Conservation (phyloP, 2,329 filamentous ascomycete genomes). For the Ophiocordyceps robertsii region DNA sequence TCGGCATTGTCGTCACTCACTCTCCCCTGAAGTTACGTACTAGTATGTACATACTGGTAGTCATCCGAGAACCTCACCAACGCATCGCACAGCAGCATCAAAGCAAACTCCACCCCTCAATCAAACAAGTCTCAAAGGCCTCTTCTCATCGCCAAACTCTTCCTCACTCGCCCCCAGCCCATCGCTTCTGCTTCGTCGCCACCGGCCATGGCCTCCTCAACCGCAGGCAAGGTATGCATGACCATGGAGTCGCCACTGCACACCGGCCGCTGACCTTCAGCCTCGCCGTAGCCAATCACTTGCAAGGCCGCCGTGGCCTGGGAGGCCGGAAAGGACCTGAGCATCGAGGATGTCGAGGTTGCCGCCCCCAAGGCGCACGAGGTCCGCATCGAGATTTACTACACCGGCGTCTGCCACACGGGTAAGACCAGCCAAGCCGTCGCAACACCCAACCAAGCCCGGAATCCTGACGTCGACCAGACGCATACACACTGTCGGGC, state of each 20-base stretch:
- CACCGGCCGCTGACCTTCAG: neutral
- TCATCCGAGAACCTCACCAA: neutral
- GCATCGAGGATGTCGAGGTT: slow-evolving; percentile 87
- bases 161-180: neutral
- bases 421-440: slow-evolving; percentile 34
- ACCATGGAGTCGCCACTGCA: neutral
- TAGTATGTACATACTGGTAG: too few species aligned
- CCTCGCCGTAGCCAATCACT: slow-evolving; percentile 63
- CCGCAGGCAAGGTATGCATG: slow-evolving; percentile 33
- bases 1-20: slow-evolving; percentile 1
- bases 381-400: slow-evolving; percentile 92
- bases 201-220: slow-evolving; percentile 18
- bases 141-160: neutral
- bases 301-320: slow-evolving; percentile 97
- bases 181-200: neutral
- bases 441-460: too few species aligned
- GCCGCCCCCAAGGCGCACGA: slow-evolving; percentile 79
- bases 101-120: neutral
- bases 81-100: neutral
- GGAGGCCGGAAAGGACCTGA: slow-evolving; percentile 85
- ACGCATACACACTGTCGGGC: slow-evolving; percentile 88
- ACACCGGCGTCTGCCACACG: slow-evolving; percentile 98
- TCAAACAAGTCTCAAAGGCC: too few species aligned
- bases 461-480: slow-evolving; percentile 23
- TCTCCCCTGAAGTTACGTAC: too few species aligned